Conservation (phyloP, 768 basidiomycete genomes). For the Suillus discolor region DNA sequence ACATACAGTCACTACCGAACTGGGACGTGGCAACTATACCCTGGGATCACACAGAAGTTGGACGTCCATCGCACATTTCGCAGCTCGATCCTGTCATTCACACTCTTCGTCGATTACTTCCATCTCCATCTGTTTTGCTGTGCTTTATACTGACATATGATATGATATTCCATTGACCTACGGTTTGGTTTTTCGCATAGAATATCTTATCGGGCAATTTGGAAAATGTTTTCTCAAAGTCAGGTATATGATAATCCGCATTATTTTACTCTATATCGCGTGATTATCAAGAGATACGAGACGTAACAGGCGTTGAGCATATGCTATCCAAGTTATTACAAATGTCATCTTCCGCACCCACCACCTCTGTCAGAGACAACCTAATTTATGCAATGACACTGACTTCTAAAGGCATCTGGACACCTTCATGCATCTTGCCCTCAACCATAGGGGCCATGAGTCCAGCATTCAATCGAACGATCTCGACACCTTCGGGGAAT, state of each 20-base stretch:
- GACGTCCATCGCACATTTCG: background rate
- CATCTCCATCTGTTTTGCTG: no score
- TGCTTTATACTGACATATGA: no score
- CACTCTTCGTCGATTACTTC: no score
- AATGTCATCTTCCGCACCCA: background rate
- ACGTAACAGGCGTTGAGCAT: background rate
- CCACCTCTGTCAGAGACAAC: background rate
- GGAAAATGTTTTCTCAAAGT: no score
- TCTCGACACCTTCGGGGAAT: constrained; percentile 33
- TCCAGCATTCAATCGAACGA: constrained; percentile 33
- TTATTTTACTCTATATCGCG: no score
- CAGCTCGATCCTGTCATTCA: background rate
- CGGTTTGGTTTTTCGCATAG: no score
- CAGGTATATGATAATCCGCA: no score
- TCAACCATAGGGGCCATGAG: constrained; percentile 37
- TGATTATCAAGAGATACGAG: background rate
- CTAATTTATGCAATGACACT: constrained; percentile 15
- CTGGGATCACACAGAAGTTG: background rate
- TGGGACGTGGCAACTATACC: no score
- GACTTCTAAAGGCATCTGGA: constrained; percentile 38
- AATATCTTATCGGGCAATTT: no score
- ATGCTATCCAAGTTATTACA: background rate
- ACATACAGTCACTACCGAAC: background rate
- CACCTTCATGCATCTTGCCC: constrained; percentile 26
- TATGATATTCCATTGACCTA: no score